Evolutionary conservation across 139 green algal species (phyloP).

Genomic region (Zygnema cylindricum): DNA sequence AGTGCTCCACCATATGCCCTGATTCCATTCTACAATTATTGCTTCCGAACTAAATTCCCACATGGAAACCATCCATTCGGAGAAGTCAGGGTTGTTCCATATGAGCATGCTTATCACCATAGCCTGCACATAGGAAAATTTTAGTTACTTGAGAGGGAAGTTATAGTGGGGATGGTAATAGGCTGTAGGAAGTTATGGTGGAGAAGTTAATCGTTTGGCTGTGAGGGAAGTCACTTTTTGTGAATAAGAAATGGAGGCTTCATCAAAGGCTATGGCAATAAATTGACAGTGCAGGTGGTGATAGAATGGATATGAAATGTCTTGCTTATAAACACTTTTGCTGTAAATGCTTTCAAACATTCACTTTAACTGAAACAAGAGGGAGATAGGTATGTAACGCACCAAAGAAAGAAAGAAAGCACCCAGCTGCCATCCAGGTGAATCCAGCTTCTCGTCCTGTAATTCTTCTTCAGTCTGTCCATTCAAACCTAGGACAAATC

Average conservation of each 20-base stretch:
- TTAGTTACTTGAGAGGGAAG: not conserved
- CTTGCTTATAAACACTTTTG: not conserved
- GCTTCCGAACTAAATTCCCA: not conserved
- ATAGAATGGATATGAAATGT: too few species aligned
- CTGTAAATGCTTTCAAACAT: not conserved
- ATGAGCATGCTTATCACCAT: not conserved
- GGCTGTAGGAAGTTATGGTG: too few species aligned
- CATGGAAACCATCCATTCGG: not conserved
- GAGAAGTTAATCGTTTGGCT: too few species aligned
- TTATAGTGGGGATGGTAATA: too few species aligned
- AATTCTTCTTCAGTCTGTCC: not conserved
- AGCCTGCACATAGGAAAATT: not conserved
- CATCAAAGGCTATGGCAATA: too few species aligned
- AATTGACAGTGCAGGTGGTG: too few species aligned
- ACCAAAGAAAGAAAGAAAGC: not conserved
- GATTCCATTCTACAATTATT: not conserved
- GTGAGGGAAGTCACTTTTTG: too few species aligned
- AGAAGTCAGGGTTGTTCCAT: not conserved
- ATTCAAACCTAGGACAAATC: too few species aligned
- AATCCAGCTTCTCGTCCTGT: slow-evolving; percentile 17
- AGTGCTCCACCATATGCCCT: not conserved
- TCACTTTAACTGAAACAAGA: not conserved
- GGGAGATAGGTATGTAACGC: not conserved
- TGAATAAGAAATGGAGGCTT: too few species aligned
- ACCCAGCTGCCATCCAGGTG: slow-evolving; percentile 42